phyloP scores from a whole-genome alignment of 148 eudicot genomes.

The Cornus controversa region DNA sequence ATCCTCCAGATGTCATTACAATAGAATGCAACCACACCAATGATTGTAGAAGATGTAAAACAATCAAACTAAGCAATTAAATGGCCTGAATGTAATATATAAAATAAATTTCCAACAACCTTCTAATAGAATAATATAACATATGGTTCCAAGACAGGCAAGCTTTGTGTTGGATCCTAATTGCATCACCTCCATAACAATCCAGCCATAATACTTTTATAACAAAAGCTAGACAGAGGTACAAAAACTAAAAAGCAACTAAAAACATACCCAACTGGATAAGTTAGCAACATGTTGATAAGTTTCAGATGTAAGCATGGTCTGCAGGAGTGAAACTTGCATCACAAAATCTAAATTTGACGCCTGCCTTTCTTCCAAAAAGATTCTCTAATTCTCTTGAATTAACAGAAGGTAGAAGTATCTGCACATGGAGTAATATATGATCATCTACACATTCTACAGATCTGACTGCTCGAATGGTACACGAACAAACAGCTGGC shows the following conservation, averaged over 20 bases:
- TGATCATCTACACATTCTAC: slow-evolving; percentile 12
- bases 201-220: slow-evolving; percentile 1
- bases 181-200: too few species aligned
- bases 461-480: slow-evolving; percentile 55
- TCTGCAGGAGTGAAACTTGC: neutral
- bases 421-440: neutral
- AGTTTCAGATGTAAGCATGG: neutral
- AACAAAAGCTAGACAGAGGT: neutral
- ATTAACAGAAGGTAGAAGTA: slow-evolving; percentile 15
- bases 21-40: too few species aligned
- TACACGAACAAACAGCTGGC: slow-evolving; percentile 86
- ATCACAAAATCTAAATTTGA: neutral
- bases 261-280: slow-evolving; percentile 10
- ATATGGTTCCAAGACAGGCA: too few species aligned
- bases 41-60: too few species aligned
- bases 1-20: too few species aligned
- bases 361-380: neutral
- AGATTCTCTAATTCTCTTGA: neutral
- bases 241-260: neutral
- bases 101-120: too few species aligned
- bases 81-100: too few species aligned
- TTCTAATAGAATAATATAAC: too few species aligned
- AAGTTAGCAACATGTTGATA: slow-evolving; percentile 1
- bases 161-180: neutral
- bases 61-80: too few species aligned